These are phyloP conservation scores for Nothophytophthora sp. DNA, from an alignment of 352 stramenopile species.

Conservation along the genomic window DNA sequence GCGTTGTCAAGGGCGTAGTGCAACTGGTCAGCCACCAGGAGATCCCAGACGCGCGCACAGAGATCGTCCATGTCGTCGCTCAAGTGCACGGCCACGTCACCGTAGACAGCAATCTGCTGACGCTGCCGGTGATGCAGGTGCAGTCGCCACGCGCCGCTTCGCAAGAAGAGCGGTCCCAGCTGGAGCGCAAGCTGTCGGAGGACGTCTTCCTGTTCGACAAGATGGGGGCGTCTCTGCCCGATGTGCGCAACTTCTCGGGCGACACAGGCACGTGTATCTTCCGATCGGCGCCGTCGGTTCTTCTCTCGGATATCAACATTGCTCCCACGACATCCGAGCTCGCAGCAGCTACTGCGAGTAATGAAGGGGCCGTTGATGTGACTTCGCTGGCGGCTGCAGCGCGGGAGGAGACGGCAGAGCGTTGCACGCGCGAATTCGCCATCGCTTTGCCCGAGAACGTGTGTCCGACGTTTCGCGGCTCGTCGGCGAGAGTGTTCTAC, in stretches of 20 bases:
- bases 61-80: conserved; percentile 54
- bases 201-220: conserved; percentile 29
- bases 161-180: conserved; percentile 13
- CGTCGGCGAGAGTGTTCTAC: conserved; percentile 63
- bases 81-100: conserved; percentile 79
- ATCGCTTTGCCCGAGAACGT: conserved; percentile 47
- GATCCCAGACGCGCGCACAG: conserved; percentile 24
- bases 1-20: conserved; percentile 57
- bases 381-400: conserved; percentile 12
- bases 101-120: conserved; percentile 93
- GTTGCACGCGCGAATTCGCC: conserved; percentile 53
- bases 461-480: conserved; percentile 61
- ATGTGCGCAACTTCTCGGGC: conserved; percentile 54
- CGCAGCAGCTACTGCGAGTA: conserved; percentile 7
- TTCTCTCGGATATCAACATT: conserved; percentile 66
- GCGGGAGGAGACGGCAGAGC: conserved; percentile 35
- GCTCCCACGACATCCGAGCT: conserved; percentile 37
- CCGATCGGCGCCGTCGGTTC: conserved; percentile 42
- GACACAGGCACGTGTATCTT: conserved; percentile 65
- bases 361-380: conserved; percentile 1
- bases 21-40: conserved; percentile 34
- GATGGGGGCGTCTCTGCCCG: conserved; percentile 21
- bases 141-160: conserved; percentile 55
- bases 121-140: conserved; percentile 90
- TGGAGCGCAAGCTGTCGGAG: conserved; percentile 22